These are phyloP conservation scores for Tetrastigma voinierianum DNA, from an alignment of 164 flowering plant genomes.

Conservation along the genomic window DNA sequence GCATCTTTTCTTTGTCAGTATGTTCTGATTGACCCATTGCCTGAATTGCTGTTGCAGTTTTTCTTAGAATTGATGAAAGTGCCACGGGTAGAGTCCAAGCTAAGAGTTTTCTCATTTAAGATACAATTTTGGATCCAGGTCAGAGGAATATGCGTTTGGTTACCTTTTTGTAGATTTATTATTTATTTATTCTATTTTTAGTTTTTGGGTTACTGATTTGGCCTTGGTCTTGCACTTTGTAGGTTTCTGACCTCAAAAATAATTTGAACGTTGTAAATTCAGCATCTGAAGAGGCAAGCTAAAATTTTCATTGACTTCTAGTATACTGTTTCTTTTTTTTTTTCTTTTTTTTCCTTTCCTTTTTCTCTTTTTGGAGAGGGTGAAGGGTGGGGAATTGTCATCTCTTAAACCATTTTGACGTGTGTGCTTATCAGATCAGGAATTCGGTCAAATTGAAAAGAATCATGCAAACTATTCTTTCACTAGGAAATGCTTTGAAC, in stretches of 20 bases:
- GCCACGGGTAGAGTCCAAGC: conserved; percentile 90
- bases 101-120: conserved; percentile 90
- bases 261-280: conserved; percentile 48
- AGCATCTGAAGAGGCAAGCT: conserved; percentile 60
- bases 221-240: conserved; percentile 12
- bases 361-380: not conserved
- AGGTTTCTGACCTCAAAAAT: conserved; percentile 65
- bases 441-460: conserved; percentile 61
- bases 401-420: conserved; percentile 8
- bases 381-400: not conserved
- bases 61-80: conserved; percentile 96
- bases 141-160: conserved; percentile 14
- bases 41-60: conserved; percentile 50
- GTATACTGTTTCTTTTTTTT: not conserved
- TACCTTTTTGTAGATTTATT: not conserved
- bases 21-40: conserved; percentile 9
- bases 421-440: conserved; percentile 42
- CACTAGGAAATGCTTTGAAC: conserved; percentile 74
- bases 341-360: not conserved
- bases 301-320: too few relatives aligned
- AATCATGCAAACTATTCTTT: conserved; percentile 69
- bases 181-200: not conserved
- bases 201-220: not conserved
- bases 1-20: not conserved
- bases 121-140: conserved; percentile 86